These are phyloP conservation scores for Populus hybrid DNA, from an alignment of 441 rosid species.

Conservation along the genomic window DNA sequence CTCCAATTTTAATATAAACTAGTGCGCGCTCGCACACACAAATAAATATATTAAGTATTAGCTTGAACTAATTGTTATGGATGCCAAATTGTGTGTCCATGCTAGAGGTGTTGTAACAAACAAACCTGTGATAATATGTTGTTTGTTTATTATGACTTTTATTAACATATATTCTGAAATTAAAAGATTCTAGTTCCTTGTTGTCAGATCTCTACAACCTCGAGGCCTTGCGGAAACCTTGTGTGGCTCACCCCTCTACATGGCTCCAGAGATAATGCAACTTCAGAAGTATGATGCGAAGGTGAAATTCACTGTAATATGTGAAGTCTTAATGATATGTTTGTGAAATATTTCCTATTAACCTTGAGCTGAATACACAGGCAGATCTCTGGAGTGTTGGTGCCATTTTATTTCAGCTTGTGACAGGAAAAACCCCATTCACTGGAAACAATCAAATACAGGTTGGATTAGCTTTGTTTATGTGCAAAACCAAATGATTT, in stretches of 20 bases:
- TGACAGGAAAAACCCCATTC: conserved; percentile 89
- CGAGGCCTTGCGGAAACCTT: conserved; percentile 96
- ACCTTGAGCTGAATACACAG: conserved; percentile 54
- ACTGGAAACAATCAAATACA: conserved; percentile 88
- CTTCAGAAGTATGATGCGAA: too few relatives aligned
- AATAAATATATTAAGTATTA: neutral
- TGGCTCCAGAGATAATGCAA: too few relatives aligned
- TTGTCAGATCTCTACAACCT: conserved; percentile 83
- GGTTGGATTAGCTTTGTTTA: conserved; percentile 38
- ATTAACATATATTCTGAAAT: neutral
- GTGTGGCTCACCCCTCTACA: conserved; percentile 74
- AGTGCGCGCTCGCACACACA: neutral
- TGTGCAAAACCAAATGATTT: neutral
- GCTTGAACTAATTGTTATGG: neutral
- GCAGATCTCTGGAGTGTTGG: conserved; percentile 99
- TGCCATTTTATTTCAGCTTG: conserved; percentile 91
- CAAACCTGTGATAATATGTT: neutral
- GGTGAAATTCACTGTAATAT: too few relatives aligned
- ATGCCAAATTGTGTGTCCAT: neutral
- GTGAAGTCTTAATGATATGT: too few relatives aligned
- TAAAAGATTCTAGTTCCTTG: conserved; percentile 19
- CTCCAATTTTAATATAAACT: neutral
- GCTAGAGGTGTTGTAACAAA: neutral
- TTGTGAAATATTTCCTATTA: conserved; percentile 30
- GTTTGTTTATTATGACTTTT: neutral